Conservation (phyloP, 345 rosid genomes). For the Turritis glabra region DNA sequence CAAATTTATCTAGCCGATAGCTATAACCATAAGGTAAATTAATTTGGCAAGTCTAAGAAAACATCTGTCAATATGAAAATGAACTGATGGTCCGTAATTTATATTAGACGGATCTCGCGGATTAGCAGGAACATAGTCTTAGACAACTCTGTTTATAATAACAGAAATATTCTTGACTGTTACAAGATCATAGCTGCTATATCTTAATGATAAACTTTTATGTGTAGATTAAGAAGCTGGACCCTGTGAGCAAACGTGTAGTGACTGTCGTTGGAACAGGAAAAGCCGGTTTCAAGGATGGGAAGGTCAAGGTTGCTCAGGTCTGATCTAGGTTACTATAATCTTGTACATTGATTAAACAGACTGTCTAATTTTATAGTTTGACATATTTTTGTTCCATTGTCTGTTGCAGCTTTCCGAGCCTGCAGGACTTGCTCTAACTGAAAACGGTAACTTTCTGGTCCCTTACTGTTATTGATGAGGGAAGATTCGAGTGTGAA, state of each 20-base stretch:
- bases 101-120: background rate
- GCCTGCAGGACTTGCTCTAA: slow-evolving; percentile 81
- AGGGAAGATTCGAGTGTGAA: background rate
- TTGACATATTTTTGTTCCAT: background rate
- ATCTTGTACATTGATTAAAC: background rate
- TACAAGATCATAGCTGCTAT: background rate
- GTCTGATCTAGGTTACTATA: slow-evolving; percentile 41
- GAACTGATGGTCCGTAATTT: background rate
- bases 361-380: slow-evolving; percentile 2
- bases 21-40: slow-evolving; percentile 86
- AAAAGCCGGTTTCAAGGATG: slow-evolving; percentile 93
- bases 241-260: slow-evolving; percentile 71
- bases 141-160: background rate
- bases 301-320: slow-evolving; percentile 69
- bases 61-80: background rate
- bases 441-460: slow-evolving; percentile 59
- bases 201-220: background rate
- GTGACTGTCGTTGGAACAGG: slow-evolving; percentile 88
- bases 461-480: background rate
- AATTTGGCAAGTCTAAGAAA: background rate
- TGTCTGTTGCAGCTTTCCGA: slow-evolving; percentile 76
- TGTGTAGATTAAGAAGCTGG: slow-evolving; percentile 78
- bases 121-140: background rate
- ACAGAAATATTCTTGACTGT: background rate
- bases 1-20: slow-evolving; percentile 85